Base-by-base conservation (phyloP, 345 rosid species). In the Eutrema japonicum region DNA sequence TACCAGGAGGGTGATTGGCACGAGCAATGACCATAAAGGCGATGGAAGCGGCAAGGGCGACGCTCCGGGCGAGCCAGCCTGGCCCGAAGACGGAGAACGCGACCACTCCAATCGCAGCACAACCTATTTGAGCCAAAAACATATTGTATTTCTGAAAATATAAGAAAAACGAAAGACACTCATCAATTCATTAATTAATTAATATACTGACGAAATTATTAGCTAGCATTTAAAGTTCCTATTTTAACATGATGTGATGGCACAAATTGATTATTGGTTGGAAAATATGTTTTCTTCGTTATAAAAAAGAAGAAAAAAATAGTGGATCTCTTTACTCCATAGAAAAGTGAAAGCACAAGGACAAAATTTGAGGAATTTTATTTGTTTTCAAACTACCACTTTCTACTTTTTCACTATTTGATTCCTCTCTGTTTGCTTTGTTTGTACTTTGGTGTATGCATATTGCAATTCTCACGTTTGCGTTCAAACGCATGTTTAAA, bases 41-140 rank as follows among this genome's bases (percentile, higher is more conserved):
- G 37, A 91, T 70, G 26, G 96, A 89, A 43, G 92, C 87, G 60
- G 98, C 87, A 2, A 91, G 87, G 9, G 88, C 95, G 5, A 79
- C 76, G 40, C 93, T 89, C 66, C 97, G 84, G 53, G 97, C 87
- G 49, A 94, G 88, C 96, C 95, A 91, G 9, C 97, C 89, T 0
- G 97, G 89, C 1, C 97, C 98, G 46, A 91, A 82, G 54, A 81
- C 8, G 7, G 88, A 43, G 66, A 91, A 81, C 3, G 96, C 93
- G 45, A 88, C n/a, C 22, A 94, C 97, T 36, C 97, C 98, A 5
- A 89, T 82, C n/a, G 88, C 90, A 22, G 96, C 95, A 74, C 98
- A 93, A 18, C 96, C 98, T 42, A 89, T 85, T 72, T 93, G 98
- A 60, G 97, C 91, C 85, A 87, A 77, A 86, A 93, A 93, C 78